Percentiles rank a stretch among this genome's conserved stretches.
These are phyloP conservation scores for Penstemon eatonii DNA, from an alignment of 257 asterid genomes.

Conservation along the genomic window DNA sequence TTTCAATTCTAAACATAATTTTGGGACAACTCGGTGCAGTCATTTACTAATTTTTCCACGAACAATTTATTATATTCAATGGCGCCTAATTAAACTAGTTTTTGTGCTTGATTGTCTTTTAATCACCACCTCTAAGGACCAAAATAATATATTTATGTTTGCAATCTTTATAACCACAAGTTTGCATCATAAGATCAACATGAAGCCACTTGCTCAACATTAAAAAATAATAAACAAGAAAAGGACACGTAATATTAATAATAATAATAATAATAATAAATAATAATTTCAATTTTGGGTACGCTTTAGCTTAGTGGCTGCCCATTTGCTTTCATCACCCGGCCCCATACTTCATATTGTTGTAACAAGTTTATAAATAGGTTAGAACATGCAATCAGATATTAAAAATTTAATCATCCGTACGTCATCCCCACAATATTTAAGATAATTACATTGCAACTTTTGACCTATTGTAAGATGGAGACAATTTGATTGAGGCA, in stretches of 20 bases:
- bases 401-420: not conserved
- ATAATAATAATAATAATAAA: not conserved
- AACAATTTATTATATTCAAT: not conserved
- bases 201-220: conserved; percentile 15
- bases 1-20: too few species aligned
- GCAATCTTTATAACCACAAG: not conserved
- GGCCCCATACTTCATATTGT: not conserved
- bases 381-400: not conserved
- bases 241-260: not conserved
- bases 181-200: not conserved
- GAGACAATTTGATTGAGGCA: not conserved
- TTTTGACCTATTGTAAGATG: not conserved
- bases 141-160: not conserved
- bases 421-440: not conserved
- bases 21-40: not conserved
- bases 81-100: not conserved
- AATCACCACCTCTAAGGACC: not conserved
- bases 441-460: not conserved
- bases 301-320: conserved; percentile 13
- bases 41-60: not conserved
- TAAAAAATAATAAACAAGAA: conserved; percentile 17
- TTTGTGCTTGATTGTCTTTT: not conserved
- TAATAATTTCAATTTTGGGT: not conserved
- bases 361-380: not conserved
- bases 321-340: conserved; percentile 21